These are phyloP conservation scores for Dryas drummondii DNA, from an alignment of 306 rosid species.

Conservation along the genomic window DNA sequence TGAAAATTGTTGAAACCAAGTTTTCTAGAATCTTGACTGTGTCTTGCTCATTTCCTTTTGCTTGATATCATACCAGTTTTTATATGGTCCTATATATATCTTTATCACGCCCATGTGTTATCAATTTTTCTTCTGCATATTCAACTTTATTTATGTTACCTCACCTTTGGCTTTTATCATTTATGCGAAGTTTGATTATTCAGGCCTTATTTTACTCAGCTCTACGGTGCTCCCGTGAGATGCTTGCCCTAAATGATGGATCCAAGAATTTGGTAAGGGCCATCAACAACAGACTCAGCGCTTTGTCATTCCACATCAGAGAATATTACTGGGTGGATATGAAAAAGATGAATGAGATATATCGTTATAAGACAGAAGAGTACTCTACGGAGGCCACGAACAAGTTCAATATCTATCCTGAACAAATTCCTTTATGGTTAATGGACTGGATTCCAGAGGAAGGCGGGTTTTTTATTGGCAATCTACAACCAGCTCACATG, in stretches of 20 bases:
- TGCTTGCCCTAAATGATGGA: slow-evolving; percentile 59
- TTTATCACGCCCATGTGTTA: not conserved
- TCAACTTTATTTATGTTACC: not conserved
- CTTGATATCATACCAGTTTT: not conserved
- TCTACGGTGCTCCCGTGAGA: slow-evolving; percentile 81
- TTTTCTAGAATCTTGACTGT: not conserved
- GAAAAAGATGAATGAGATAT: slow-evolving; percentile 85
- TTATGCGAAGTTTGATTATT: slow-evolving; percentile 23
- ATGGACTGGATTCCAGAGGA: slow-evolving; percentile 95
- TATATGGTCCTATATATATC: slow-evolving; percentile 5
- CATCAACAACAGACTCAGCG: slow-evolving; percentile 83
- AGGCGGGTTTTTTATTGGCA: slow-evolving; percentile 90
- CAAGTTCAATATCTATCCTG: slow-evolving; percentile 97
- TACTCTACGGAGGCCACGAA: slow-evolving; percentile 84
- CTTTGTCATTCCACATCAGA: slow-evolving; percentile 85
- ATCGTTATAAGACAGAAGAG: slow-evolving; percentile 94
- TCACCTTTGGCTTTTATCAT: slow-evolving; percentile 23
- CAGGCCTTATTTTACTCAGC: slow-evolving; percentile 97
- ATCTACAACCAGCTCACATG: slow-evolving; percentile 98
- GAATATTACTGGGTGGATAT: slow-evolving; percentile 95
- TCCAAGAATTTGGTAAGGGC: slow-evolving; percentile 68
- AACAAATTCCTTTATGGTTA: slow-evolving; percentile 90
- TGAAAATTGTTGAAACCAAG: slow-evolving; percentile 7
- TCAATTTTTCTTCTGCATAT: not conserved
- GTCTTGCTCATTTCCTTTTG: not conserved